These are phyloP conservation scores for Bertia moriformis DNA, from an alignment of 2,329 filamentous ascomycete species.

Conservation along the genomic window DNA sequence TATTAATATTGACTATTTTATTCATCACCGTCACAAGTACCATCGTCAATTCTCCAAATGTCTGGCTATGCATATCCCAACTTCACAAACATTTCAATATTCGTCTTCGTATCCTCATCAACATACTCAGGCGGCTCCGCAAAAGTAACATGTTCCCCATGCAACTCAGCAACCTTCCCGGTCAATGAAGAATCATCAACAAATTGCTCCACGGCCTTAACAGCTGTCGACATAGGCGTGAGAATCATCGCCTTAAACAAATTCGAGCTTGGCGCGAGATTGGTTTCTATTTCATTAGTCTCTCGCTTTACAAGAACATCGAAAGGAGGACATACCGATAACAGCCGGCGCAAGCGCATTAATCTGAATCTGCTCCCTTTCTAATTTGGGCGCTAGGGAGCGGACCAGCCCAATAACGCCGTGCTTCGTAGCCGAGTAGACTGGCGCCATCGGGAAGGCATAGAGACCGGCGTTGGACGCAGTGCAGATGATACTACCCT, in stretches of 20 bases:
- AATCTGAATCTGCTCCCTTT: constrained; percentile 26
- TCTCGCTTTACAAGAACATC: neutral
- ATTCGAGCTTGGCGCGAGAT: constrained; percentile 24
- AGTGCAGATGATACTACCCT: constrained; percentile 33
- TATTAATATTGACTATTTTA: too few species aligned
- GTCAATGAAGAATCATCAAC: constrained; percentile 21
- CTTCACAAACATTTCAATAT: constrained; percentile 29
- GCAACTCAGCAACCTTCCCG: constrained; percentile 32
- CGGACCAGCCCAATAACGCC: constrained; percentile 32
- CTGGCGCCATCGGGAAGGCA: constrained; percentile 30
- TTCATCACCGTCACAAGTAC: too few species aligned
- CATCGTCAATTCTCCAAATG: neutral
- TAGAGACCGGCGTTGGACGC: constrained; percentile 37
- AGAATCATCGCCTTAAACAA: constrained; percentile 31
- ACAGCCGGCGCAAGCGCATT: constrained; percentile 34
- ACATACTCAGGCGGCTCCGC: constrained; percentile 26
- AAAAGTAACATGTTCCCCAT: constrained; percentile 30
- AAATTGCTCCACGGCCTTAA: constrained; percentile 25
- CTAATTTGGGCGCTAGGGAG: constrained; percentile 24
- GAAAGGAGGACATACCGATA: constrained; percentile 20
- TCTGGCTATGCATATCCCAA: constrained; percentile 25
- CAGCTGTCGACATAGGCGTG: constrained; percentile 32
- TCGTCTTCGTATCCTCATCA: constrained; percentile 29
- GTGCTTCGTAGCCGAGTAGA: constrained; percentile 31
- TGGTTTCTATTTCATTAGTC: constrained; percentile 20